phyloP scores from a whole-genome alignment of 2,329 filamentous ascomycete species.

The Harringtonia aguacate region DNA sequence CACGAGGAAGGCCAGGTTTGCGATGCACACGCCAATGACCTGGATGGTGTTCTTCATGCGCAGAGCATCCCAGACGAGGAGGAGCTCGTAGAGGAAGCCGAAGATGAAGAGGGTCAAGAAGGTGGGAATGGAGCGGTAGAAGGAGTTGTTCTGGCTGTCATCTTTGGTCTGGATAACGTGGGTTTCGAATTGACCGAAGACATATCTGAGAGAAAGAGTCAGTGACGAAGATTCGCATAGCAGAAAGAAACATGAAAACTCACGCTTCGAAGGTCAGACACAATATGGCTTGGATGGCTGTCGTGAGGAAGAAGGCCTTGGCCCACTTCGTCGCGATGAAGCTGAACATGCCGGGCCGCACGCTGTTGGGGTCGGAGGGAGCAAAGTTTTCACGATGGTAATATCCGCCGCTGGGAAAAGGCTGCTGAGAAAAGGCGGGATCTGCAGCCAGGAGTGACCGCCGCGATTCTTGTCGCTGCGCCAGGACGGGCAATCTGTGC shows the following conservation, averaged over 20 bases:
- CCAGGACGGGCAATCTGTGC: slow-evolving; percentile 30
- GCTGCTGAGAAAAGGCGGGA: slow-evolving; percentile 18
- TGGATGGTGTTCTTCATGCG: slow-evolving; percentile 97
- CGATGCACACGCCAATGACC: slow-evolving; percentile 86
- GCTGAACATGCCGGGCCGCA: slow-evolving; percentile 48
- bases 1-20: slow-evolving; percentile 83
- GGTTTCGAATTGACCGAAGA: slow-evolving; percentile 78
- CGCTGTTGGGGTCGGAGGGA: slow-evolving; percentile 20
- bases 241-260: slow-evolving; percentile 23
- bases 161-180: slow-evolving; percentile 36
- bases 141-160: slow-evolving; percentile 36
- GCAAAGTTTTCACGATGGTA: slow-evolving; percentile 23
- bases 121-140: slow-evolving; percentile 72
- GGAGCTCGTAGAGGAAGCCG: slow-evolving; percentile 83
- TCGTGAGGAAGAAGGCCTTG: slow-evolving; percentile 68
- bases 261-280: slow-evolving; percentile 82
- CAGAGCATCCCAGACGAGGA: slow-evolving; percentile 87
- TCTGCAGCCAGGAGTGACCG: slow-evolving; percentile 32
- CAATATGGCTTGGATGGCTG: slow-evolving; percentile 65
- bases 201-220: slow-evolving; percentile 49
- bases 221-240: slow-evolving; percentile 1
- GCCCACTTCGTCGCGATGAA: slow-evolving; percentile 80
- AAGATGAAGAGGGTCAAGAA: slow-evolving; percentile 97
- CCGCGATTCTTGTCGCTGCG: slow-evolving; percentile 32
- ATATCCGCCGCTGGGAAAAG: slow-evolving; percentile 20